phyloP scores from a whole-genome alignment of 345 rosid genomes.

The Murraya paniculata region DNA sequence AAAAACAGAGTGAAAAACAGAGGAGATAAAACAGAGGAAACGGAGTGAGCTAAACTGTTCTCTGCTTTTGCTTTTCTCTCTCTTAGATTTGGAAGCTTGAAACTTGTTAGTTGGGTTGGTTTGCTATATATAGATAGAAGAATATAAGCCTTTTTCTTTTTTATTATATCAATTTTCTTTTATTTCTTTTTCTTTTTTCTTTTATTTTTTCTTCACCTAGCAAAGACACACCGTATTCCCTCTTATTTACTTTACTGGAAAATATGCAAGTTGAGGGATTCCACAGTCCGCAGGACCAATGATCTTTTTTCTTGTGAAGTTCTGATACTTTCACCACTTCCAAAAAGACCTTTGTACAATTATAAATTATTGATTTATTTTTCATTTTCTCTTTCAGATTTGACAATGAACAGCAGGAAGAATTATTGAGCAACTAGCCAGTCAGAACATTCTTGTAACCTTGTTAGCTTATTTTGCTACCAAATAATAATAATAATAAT shows the following conservation, averaged over 20 bases:
- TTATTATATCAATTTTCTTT: slow-evolving; percentile 6
- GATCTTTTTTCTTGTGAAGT: not conserved
- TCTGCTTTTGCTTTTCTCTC: slow-evolving; percentile 13
- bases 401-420: not conserved
- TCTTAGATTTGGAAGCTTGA: not conserved
- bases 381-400: not conserved
- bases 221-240: slow-evolving; percentile 14
- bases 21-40: slow-evolving; percentile 22
- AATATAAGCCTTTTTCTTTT: slow-evolving; percentile 5
- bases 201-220: not conserved
- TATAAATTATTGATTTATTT: not conserved
- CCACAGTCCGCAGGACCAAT: slow-evolving; percentile 5
- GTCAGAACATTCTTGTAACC: not conserved
- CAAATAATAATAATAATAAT: too few relatives aligned
- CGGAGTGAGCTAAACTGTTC: slow-evolving; percentile 11
- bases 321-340: slow-evolving; percentile 1
- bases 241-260: slow-evolving; percentile 13
- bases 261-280: slow-evolving; percentile 14
- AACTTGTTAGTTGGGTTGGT: slow-evolving; percentile 14
- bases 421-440: not conserved
- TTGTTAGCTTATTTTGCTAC: not conserved
- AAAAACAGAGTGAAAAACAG: not conserved
- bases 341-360: not conserved
- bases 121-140: slow-evolving; percentile 39
- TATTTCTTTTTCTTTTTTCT: not conserved